Evolutionary conservation across 495 filamentous ascomycete genomes (phyloP), one percentile per base, ranked within the genome.

Genomic region (Entonaema liquescens): DNA sequence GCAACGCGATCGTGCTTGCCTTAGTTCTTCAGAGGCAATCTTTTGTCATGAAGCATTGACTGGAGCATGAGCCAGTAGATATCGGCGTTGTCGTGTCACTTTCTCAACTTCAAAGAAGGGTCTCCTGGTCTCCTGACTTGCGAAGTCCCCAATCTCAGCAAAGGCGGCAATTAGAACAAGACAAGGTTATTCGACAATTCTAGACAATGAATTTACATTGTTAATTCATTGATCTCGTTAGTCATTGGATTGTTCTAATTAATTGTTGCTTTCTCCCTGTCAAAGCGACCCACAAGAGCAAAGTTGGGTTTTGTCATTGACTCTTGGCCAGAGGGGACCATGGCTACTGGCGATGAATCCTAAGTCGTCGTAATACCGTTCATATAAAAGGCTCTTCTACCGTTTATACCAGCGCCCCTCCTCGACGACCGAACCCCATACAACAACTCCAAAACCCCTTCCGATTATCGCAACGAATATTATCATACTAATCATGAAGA

Each of bases 401-500:
- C 29, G 15, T 17, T 31, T 35, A 15, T 2, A 5, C 11, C 29
- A 29, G 26, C 50, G 23, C 13, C 7, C 23, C 5, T 56, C 23
- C 8, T 21, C 5, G 3, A 29, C 1, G 5, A 13, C 8, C 19
- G 2, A 52, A 35, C 52, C 13, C 13, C 23, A 33, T 28, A 55
- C 29, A 31, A 33, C 26, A 54, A 54, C 50, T 1, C 35, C 9
- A 42, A 60, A 55, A 23, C 17, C 38, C 33, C 3, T 3, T 31
- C 29, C 13, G 6, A 61, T 26, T n/a, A 54, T 60, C 31, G 40
- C 33, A 65, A 49, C 28, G 23, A 63, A n/a, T 21, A 35, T 36
- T n/a, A 67, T 33, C 36, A 26, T 17, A 56, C 23, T 23, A 63
- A 68, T 35, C 28, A 72, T 72, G 70, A 68, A 68, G 55, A 15